phyloP scores from a whole-genome alignment of 1,284 basidiomycete species.

The Moniliophthora roreri region DNA sequence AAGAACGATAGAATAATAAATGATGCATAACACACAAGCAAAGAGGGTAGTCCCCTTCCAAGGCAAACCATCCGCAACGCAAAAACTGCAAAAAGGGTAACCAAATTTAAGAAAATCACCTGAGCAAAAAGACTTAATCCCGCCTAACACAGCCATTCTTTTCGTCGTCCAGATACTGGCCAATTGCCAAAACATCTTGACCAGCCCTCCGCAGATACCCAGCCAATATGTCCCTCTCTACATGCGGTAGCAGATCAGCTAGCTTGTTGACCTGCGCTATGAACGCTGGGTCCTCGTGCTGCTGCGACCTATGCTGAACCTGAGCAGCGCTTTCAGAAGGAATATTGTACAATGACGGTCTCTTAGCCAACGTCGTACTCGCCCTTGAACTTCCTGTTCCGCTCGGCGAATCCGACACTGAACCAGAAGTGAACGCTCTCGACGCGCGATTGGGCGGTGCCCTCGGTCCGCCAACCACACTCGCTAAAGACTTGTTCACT shows the following conservation, averaged over 20 bases:
- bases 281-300: conserved; percentile 47
- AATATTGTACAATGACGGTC: conserved; percentile 14
- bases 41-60: no score
- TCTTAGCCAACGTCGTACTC: not conserved
- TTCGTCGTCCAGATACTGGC: conserved; percentile 86
- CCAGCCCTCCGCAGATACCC: conserved; percentile 74
- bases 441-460: conserved; percentile 65
- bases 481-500: conserved; percentile 37
- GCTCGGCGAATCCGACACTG: conserved; percentile 1
- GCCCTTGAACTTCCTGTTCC: not conserved
- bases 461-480: conserved; percentile 74
- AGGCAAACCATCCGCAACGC: no score
- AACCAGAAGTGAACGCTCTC: conserved; percentile 31
- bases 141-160: conserved; percentile 66
- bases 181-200: conserved; percentile 81
- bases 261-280: conserved; percentile 70
- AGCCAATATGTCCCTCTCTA: conserved; percentile 66
- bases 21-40: no score
- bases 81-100: not conserved
- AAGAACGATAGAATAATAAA: no score
- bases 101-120: not conserved
- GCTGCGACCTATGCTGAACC: not conserved
- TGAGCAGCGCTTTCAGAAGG: conserved; percentile 1
- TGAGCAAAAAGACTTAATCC: conserved; percentile 24
- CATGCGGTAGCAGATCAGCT: conserved; percentile 73